Conservation (phyloP, 2,329 filamentous ascomycete genomes). For the Microdochium bolleyi region DNA sequence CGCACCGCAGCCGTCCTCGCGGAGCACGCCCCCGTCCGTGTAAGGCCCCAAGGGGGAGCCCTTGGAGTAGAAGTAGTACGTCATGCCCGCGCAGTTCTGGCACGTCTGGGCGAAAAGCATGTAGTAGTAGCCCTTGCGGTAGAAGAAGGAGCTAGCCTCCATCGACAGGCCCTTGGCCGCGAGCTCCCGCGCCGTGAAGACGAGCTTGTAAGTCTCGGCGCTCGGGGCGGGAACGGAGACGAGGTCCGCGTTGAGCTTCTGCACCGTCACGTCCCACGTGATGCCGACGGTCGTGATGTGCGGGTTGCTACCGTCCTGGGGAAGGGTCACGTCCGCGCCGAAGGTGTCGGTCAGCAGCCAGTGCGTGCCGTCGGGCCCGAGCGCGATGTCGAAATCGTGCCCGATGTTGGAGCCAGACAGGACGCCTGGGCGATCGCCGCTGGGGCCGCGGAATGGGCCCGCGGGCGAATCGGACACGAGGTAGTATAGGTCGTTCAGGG, state of each 20-base stretch:
- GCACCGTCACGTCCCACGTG: background rate
- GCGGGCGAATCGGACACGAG: background rate
- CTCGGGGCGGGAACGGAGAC: background rate
- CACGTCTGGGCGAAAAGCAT: conserved; percentile 2
- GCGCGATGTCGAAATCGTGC: background rate
- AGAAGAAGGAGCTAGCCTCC: conserved; percentile 2
- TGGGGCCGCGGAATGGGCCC: background rate
- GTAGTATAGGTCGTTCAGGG: background rate
- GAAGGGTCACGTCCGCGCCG: background rate
- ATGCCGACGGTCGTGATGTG: background rate
- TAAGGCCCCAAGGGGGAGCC: conserved; percentile 1
- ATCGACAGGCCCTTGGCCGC: background rate
- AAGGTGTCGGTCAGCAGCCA: background rate
- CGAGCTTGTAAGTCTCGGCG: background rate
- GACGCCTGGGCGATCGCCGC: background rate
- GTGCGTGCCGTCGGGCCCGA: background rate
- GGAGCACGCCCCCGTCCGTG: conserved; percentile 2
- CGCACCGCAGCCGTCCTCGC: conserved; percentile 2
- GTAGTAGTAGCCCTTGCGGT: conserved; percentile 4
- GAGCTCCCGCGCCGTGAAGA: background rate
- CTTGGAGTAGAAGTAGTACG: conserved; percentile 3
- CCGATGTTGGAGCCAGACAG: background rate
- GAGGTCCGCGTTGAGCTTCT: background rate
- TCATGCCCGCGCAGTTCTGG: conserved; percentile 4
- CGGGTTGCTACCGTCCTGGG: background rate